phyloP scores from a whole-genome alignment of 2,329 filamentous ascomycete species.

The Xylogone sp. region DNA sequence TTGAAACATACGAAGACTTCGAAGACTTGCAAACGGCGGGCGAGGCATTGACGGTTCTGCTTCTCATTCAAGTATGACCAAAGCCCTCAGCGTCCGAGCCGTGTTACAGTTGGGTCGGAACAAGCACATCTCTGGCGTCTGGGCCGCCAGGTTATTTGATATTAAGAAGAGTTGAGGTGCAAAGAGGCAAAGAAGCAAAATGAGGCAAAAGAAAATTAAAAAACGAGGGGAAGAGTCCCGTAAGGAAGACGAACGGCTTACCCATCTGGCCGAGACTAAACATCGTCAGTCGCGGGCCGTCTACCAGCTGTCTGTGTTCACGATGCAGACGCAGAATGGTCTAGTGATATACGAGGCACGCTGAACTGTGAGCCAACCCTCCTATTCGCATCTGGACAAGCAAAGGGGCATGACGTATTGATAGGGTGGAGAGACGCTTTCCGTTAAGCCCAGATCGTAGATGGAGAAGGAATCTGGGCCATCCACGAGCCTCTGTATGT shows the following conservation, averaged over 20 bases:
- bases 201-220: background rate
- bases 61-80: background rate
- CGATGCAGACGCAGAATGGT: background rate
- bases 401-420: too few relatives aligned
- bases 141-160: background rate
- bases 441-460: too few relatives aligned
- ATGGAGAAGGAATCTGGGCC: too few relatives aligned
- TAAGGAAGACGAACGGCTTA: background rate
- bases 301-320: too few relatives aligned
- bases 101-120: background rate
- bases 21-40: background rate
- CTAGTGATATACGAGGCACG: too few relatives aligned
- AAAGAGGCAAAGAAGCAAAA: too few relatives aligned
- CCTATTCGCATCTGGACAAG: too few relatives aligned
- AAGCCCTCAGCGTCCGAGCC: background rate
- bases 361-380: too few relatives aligned
- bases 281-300: background rate
- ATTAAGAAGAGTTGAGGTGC: background rate
- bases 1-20: background rate
- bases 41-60: background rate
- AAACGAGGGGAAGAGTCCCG: background rate
- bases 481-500: background rate
- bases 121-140: background rate
- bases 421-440: too few relatives aligned
- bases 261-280: background rate